Base-by-base conservation (phyloP, 441 rosid species). In the Isatis lusitanica region DNA sequence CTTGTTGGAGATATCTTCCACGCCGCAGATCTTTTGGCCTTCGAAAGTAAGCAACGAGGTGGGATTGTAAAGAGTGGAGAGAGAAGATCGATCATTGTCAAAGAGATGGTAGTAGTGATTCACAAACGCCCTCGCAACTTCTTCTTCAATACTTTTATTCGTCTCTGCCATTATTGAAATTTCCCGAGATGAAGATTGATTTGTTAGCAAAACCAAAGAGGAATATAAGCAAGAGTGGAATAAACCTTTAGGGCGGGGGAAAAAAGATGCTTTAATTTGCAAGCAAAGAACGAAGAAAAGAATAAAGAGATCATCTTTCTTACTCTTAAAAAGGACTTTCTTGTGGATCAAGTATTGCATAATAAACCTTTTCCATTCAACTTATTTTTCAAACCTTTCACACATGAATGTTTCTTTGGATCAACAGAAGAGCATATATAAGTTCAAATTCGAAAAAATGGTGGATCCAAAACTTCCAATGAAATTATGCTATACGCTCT, bases 21-120 rank as follows among this genome's bases (percentile, higher is more conserved):
- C 86, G 4, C 98, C 96, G 1, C 67, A 30, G 28, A 84, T 40
- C 74, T 80, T 84, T 73, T 90, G 91, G 16, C 97, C 96, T 67
- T 93, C 96, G 7, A 93, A 91, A 40, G 88, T 86, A 13, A 90
- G 86, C 87, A 90, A 84, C 40, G 97, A 93, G 70, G 78, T 66
- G 1, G 88, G 76, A 63, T 83, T 87, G 81, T 91, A 91, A 17
- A 93, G 90, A 9, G 83, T 66, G 2, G 81, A 68, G 3, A 93
- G 83, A 13, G 88, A 77, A 1, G 80, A 12, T n/a, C 96, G 78
- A 72, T 87, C 87, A 0, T 68, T 82, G 57, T 91, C 97, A 67
- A 93, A 89, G 50, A 90, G 88, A 64, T 81, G 68, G 81, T 88
- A 90, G 76, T 90, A 93, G 70, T 90, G 93, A 74, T 85, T 83